A percentile compares a stretch with the other conserved stretches of the same genome.
Conservation (phyloP, 164 flowering plant species). For the Dillenia suffruticosa region DNA sequence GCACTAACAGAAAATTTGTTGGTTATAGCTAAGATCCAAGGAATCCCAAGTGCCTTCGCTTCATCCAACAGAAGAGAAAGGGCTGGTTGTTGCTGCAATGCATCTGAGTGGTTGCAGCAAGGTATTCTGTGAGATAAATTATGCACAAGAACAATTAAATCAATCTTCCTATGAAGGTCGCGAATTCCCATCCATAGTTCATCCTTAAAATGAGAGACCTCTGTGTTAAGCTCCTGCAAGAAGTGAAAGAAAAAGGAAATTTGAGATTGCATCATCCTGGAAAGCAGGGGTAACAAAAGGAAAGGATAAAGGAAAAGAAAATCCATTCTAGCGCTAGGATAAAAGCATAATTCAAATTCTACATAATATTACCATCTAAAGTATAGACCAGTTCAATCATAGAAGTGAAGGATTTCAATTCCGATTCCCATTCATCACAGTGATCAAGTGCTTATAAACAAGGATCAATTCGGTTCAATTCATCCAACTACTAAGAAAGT, state of each 20-base stretch:
- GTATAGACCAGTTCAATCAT: too few species aligned
- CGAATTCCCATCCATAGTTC: slow-evolving; percentile 87
- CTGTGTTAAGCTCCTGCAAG: slow-evolving; percentile 69
- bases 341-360: not conserved
- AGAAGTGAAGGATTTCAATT: too few species aligned
- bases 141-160: slow-evolving; percentile 90
- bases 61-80: slow-evolving; percentile 79
- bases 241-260: slow-evolving; percentile 5
- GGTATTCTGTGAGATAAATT: slow-evolving; percentile 89
- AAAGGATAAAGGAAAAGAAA: not conserved
- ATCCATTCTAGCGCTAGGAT: not conserved
- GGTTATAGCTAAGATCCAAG: slow-evolving; percentile 94
- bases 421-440: too few species aligned
- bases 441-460: too few species aligned
- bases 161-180: slow-evolving; percentile 77
- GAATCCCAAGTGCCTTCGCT: slow-evolving; percentile 85
- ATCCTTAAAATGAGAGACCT: slow-evolving; percentile 65
- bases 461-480: too few species aligned
- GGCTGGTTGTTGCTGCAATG: slow-evolving; percentile 56
- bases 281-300: too few species aligned
- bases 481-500: too few species aligned
- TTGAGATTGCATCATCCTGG: not conserved
- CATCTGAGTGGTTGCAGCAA: slow-evolving; percentile 34
- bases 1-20: slow-evolving; percentile 96
- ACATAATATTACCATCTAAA: too few species aligned